A percentile compares a stretch with the other conserved stretches of the same genome.
These are phyloP conservation scores for Dipteronia sinensis DNA, from an alignment of 345 rosid genomes.

Conservation along the genomic window DNA sequence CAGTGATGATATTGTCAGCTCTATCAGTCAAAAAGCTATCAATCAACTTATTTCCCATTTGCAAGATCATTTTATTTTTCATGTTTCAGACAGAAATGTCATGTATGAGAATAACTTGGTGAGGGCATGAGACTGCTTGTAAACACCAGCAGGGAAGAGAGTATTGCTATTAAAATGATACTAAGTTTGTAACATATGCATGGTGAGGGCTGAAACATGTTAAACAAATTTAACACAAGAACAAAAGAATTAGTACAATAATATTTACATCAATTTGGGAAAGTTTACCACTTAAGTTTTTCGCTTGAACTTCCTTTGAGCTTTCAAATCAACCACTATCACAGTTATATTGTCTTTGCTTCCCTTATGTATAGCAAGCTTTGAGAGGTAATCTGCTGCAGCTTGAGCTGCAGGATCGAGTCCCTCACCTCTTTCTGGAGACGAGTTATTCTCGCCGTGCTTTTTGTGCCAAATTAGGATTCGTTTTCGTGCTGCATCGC, in stretches of 20 bases:
- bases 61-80: too few relatives aligned
- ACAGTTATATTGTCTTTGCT: slow-evolving; percentile 85
- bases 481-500: slow-evolving; percentile 59
- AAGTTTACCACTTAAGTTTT: slow-evolving; percentile 27
- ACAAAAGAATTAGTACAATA: not conserved
- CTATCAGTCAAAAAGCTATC: not conserved
- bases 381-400: slow-evolving; percentile 66
- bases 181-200: slow-evolving; percentile 3
- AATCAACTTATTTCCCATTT: not conserved
- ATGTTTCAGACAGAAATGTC: not conserved
- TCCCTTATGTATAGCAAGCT: slow-evolving; percentile 72
- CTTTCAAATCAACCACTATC: slow-evolving; percentile 69
- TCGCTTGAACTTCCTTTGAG: slow-evolving; percentile 60
- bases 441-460: slow-evolving; percentile 39
- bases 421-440: slow-evolving; percentile 41
- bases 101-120: not conserved
- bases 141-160: not conserved
- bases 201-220: slow-evolving; percentile 9
- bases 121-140: not conserved
- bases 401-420: slow-evolving; percentile 71
- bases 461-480: slow-evolving; percentile 68
- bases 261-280: not conserved
- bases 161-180: not conserved
- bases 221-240: not conserved
- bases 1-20: not conserved